Evolutionary conservation across 2,329 filamentous ascomycete species (phyloP), one percentile per base, ranked within the genome.

Genomic region (Dothidotthia symphoricarpi): DNA sequence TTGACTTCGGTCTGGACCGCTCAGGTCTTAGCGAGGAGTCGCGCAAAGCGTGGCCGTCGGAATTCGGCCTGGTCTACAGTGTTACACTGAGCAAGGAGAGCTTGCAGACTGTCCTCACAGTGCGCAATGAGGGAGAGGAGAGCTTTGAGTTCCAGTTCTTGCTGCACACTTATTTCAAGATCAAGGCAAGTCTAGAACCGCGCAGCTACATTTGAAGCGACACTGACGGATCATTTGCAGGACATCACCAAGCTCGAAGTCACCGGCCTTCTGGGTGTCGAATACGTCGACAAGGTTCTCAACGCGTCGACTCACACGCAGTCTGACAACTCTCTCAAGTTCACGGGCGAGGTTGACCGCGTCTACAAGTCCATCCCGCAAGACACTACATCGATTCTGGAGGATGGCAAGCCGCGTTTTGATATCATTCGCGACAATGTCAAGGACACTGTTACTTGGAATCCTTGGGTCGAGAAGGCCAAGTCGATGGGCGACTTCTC

Each of bases 391-490:
- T 74, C 77, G 10, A 79, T 94, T 31, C 62, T 74, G 12, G 81
- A 86, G 56, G 76, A 69, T 33, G 83, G 80, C 43, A 77, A 77
- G 58, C 74, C 82, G 11, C 72, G 77, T 34, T 89, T 86, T 71
- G 81, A 82, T 43, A 76, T 97, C 38, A 80, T 85, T 27, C 81
- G 93, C 45, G 88, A 96, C 68, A 90, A 88, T 51, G 76, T 98
- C 51, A 78, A 80, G 46, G 88, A 97, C 53, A 83, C 93, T 12
- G 91, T 96, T 1, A 86, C 97, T 19, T 98, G 93, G 93, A 98
- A 98, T 69, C 93, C 93, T 2, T 96, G 91, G 89, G 76, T 77
- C 27, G 87, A 90, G 48, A 95, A 94, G 74, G 82, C 87, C 1
- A 80, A 82, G 55, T 77, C 77, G 4, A 95, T 95, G 71, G 82